Evolutionary conservation across 2,329 filamentous ascomycete genomes (phyloP), one percentile per base, ranked within the genome.

Genomic region (Leptographium lundbergii): DNA sequence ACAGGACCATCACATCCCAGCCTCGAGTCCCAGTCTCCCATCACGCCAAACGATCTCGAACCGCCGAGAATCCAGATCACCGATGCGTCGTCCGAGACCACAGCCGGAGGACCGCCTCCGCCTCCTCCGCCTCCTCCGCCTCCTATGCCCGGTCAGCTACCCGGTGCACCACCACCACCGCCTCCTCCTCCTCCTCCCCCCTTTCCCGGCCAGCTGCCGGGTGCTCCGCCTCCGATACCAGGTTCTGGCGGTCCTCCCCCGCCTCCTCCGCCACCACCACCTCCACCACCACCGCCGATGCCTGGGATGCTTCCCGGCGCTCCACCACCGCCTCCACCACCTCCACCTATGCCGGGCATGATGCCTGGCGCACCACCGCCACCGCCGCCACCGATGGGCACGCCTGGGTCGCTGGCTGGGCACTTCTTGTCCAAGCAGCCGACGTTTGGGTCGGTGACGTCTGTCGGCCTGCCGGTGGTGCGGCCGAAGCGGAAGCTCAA

Each of bases 401-500:
- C 82, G 25, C 84, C 85, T 3, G 79, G 85, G 67, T 79, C 83
- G 58, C 83, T 86, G 63, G 85, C 87, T 59, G 89, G 89, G 9
- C 86, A 89, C 63, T 96, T 88, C 74, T 74, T 96, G 62, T 80
- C 85, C 54, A 81, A 86, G 63, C 77, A 82, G 64, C 77, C 80
- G 36, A 76, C 77, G 60, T 80, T 81, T 61, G 73, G 76, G 24
- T 70, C 79, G 6, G 32, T 62, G 24, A 74, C 83, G 25, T 81
- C 82, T 9, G 77, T 89, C 65, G 84, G 86, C 51, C 74, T 95
- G 66, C 86, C 89, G 42, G 88, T 91, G 61, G 89, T 91, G 57
- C 80, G 92, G 66, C 91, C 94, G 25, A 97, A 96, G 82, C 97
- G 96, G 84, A 99, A 97, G 79, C 89, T 99, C 72, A 99, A 99